These are phyloP conservation scores for Myrica gale DNA, from an alignment of 306 rosid genomes.

Conservation along the genomic window DNA sequence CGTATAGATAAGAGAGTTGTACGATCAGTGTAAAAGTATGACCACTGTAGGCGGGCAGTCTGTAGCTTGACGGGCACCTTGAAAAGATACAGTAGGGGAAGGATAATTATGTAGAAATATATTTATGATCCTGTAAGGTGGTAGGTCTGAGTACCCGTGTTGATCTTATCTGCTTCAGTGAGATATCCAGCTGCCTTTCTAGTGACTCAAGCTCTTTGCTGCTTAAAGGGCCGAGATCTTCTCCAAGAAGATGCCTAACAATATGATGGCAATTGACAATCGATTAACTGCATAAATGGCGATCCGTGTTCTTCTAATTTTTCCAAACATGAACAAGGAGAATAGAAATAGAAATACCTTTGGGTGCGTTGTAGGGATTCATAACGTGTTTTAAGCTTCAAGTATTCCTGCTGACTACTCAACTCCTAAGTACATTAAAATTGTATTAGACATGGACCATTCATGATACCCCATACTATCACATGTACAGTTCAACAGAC, in stretches of 20 bases:
- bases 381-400: conserved; percentile 94
- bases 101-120: not conserved
- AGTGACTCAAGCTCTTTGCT: conserved; percentile 94
- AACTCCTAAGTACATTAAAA: conserved; percentile 47
- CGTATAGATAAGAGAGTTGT: not conserved
- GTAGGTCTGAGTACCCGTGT: conserved; percentile 58
- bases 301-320: not conserved
- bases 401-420: conserved; percentile 96
- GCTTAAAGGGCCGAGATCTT: conserved; percentile 85
- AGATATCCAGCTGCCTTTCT: conserved; percentile 90
- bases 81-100: not conserved
- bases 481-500: not conserved
- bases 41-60: no score
- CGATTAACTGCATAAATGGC: conserved; percentile 2
- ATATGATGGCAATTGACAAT: not conserved
- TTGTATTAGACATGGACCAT: not conserved
- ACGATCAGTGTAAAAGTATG: not conserved
- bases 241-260: conserved; percentile 85
- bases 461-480: not conserved
- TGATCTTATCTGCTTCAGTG: conserved; percentile 90
- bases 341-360: conserved; percentile 48
- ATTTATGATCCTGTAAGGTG: not conserved
- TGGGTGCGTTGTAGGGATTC: conserved; percentile 83
- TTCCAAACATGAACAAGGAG: not conserved
- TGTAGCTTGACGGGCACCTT: not conserved